Percentiles rank a stretch among this genome's conserved stretches.
Conservation (phyloP, 805 yeast species). For the Candida ulmi region DNA sequence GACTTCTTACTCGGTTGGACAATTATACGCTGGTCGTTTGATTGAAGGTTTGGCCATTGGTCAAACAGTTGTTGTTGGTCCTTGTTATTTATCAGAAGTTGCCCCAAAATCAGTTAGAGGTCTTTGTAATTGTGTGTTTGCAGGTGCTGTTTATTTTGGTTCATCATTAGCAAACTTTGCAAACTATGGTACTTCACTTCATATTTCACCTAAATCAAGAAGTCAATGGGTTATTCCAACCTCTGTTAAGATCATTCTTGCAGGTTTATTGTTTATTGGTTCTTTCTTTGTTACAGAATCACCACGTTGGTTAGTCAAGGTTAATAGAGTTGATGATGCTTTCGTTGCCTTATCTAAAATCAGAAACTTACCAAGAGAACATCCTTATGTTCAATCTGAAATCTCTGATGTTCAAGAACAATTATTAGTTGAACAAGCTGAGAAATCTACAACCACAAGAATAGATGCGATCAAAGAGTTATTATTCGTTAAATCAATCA, state of each 20-base stretch:
- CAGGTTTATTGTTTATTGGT: conserved; percentile 37
- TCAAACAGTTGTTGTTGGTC: conserved; percentile 52
- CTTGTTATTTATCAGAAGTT: conserved; percentile 47
- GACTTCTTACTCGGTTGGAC: conserved; percentile 40
- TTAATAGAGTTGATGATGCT: conserved; percentile 38
- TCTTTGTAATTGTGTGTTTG: conserved; percentile 43
- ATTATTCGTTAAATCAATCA: conserved; percentile 31
- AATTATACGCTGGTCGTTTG: conserved; percentile 49
- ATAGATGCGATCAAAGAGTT: conserved; percentile 28
- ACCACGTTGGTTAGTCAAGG: conserved; percentile 41
- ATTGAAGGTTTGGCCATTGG: conserved; percentile 53
- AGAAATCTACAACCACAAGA: conserved; percentile 20
- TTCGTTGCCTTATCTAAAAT: conserved; percentile 34
- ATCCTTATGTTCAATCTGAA: conserved; percentile 46
- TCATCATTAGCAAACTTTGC: conserved; percentile 43
- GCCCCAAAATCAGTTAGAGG: conserved; percentile 51
- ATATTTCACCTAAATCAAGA: conserved; percentile 29
- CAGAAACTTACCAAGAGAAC: conserved; percentile 39
- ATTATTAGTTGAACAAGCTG: conserved; percentile 31
- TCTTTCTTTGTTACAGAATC: conserved; percentile 42
- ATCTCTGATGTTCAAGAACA: conserved; percentile 46
- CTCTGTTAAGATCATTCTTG: conserved; percentile 40
- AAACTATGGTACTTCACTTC: conserved; percentile 46
- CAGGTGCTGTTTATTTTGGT: conserved; percentile 56
- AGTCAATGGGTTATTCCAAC: conserved; percentile 52